These are phyloP conservation scores for Plasmodium malariae DNA, from an alignment of 169 alveolate species.

Conservation along the genomic window DNA sequence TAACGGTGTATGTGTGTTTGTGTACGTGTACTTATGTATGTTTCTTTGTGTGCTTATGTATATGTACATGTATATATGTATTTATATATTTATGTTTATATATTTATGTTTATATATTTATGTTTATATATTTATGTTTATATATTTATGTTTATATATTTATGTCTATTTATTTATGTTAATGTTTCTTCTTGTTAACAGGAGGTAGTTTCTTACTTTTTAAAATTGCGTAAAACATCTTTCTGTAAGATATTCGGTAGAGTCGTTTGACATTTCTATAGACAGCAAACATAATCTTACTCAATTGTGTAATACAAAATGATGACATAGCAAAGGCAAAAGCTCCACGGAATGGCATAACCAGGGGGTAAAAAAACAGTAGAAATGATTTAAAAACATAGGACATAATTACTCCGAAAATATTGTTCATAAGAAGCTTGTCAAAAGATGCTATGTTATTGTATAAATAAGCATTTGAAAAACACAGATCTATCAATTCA, in stretches of 20 bases:
- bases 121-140: not conserved
- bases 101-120: not conserved
- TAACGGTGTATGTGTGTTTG: too few species aligned
- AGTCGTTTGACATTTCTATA: slow-evolving; percentile 38
- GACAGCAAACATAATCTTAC: slow-evolving; percentile 36
- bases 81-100: slow-evolving; percentile 8
- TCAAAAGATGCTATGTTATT: slow-evolving; percentile 68
- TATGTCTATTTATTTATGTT: not conserved
- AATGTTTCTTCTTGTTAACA: not conserved
- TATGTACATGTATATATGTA: not conserved
- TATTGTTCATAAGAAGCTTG: slow-evolving; percentile 44
- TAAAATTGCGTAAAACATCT: slow-evolving; percentile 5
- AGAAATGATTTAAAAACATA: slow-evolving; percentile 64
- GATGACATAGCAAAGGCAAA: slow-evolving; percentile 68
- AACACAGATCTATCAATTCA: slow-evolving; percentile 61
- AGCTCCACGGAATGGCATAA: slow-evolving; percentile 74
- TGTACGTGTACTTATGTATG: too few species aligned
- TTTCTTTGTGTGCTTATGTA: not conserved
- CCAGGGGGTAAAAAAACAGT: slow-evolving; percentile 53
- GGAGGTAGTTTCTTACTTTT: slow-evolving; percentile 23
- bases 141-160: not conserved
- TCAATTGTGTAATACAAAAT: slow-evolving; percentile 45
- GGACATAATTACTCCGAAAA: slow-evolving; percentile 50
- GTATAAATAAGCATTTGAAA: slow-evolving; percentile 38
- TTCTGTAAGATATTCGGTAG: slow-evolving; percentile 48